phyloP scores from a whole-genome alignment of 2,329 filamentous ascomycete species.

The Cercospora sesami region DNA sequence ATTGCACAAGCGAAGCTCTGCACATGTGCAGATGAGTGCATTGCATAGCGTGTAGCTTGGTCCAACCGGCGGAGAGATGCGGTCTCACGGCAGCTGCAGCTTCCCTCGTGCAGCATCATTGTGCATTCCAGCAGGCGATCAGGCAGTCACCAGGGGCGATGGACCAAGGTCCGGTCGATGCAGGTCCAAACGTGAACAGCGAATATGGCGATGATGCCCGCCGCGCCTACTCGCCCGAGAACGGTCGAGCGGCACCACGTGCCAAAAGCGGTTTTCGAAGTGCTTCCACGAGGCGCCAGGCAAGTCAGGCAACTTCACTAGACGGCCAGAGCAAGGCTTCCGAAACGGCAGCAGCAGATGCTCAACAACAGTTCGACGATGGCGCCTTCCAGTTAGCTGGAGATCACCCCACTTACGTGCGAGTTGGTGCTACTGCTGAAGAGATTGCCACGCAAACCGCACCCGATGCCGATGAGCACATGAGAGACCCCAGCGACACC shows the following conservation, averaged over 20 bases:
- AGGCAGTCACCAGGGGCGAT: conserved; percentile 20
- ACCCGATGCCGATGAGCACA: conserved; percentile 29
- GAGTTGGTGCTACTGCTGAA: conserved; percentile 34
- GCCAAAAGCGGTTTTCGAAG: conserved; percentile 8
- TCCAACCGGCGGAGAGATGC: conserved; percentile 6
- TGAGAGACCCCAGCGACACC: conserved; percentile 21
- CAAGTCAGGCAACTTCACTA: background rate
- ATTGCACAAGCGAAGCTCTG: background rate
- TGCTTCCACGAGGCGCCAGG: conserved; percentile 12
- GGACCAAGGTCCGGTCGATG: conserved; percentile 38
- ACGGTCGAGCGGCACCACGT: conserved; percentile 18
- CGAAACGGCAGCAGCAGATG: background rate
- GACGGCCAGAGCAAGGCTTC: background rate
- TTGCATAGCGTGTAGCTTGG: background rate
- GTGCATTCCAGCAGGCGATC: conserved; percentile 10
- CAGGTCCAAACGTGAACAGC: conserved; percentile 30
- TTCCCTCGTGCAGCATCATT: conserved; percentile 10
- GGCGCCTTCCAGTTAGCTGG: conserved; percentile 20
- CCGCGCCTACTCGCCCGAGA: conserved; percentile 24
- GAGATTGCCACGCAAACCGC: conserved; percentile 30
- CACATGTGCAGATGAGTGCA: background rate
- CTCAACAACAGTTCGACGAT: background rate
- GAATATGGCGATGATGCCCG: conserved; percentile 27
- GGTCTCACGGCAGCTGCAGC: conserved; percentile 16
- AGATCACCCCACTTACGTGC: conserved; percentile 31